A percentile compares a stretch with the other conserved stretches of the same genome.
Evolutionary conservation across 495 filamentous ascomycete genomes (phyloP).

Genomic region (Hypoxylon cercidicola): DNA sequence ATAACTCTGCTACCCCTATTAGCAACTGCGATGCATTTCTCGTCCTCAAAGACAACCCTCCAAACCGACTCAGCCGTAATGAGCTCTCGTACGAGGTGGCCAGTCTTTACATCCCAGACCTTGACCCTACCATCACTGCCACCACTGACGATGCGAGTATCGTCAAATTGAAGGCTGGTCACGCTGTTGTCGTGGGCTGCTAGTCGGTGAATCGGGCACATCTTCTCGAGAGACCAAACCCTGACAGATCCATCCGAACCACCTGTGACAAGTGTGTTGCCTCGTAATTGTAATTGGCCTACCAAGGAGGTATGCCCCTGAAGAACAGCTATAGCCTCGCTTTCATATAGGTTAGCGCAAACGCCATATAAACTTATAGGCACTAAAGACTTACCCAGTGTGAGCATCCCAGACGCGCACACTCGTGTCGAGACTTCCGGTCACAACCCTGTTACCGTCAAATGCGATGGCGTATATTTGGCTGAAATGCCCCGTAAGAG

Average conservation of each 20-base stretch:
- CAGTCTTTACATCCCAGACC: constrained; percentile 94
- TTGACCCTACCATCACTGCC: constrained; percentile 97
- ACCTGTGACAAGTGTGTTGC: constrained; percentile 93
- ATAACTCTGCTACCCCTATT: constrained; percentile 82
- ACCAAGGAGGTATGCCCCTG: constrained; percentile 98
- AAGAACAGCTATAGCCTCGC: constrained; percentile 86
- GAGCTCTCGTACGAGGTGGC: constrained; percentile 89
- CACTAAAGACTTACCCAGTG: constrained; percentile 72
- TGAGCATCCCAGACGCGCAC: constrained; percentile 96
- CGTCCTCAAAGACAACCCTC: constrained; percentile 97
- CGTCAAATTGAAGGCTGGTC: constrained; percentile 96
- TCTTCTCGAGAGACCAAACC: constrained; percentile 91
- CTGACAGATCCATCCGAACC: constrained; percentile 95
- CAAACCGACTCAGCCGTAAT: constrained; percentile 92
- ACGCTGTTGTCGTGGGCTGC: constrained; percentile 99
- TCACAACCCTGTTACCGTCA: constrained; percentile 92
- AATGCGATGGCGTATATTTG: constrained; percentile 99
- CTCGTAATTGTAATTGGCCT: constrained; percentile 95
- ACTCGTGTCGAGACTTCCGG: constrained; percentile 95
- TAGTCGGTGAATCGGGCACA: constrained; percentile 89
- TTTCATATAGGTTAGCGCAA: constrained; percentile 48
- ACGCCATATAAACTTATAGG: background rate
- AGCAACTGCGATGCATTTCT: constrained; percentile 97
- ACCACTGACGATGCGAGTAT: constrained; percentile 91
- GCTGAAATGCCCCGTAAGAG: constrained; percentile 94